Conservation (phyloP, 2,329 filamentous ascomycete genomes). For the Claviceps fusiformis region DNA sequence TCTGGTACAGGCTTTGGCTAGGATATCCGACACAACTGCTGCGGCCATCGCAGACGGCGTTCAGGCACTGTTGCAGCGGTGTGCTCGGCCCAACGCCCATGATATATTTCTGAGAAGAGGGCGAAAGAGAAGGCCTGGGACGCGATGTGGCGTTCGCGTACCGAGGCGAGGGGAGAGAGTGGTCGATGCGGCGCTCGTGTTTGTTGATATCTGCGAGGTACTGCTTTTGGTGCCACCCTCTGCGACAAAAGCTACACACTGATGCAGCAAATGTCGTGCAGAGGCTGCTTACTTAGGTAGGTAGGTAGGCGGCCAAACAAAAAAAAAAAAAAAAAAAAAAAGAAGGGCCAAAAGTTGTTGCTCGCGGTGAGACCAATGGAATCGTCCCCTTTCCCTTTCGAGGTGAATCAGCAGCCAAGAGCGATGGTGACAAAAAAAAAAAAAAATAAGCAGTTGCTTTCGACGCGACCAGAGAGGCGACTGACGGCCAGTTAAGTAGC, state of each 20-base stretch:
- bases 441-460: not conserved
- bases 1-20: conserved; percentile 28
- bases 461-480: not conserved
- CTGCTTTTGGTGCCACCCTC: not conserved
- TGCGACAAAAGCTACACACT: not conserved
- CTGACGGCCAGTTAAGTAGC: not conserved
- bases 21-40: conserved; percentile 33
- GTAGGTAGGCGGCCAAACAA: not conserved
- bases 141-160: not conserved
- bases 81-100: conserved; percentile 32
- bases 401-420: not conserved
- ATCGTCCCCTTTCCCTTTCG: not conserved
- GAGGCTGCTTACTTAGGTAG: not conserved
- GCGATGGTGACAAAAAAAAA: not conserved
- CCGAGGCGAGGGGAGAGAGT: not conserved
- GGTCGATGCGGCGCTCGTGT: not conserved
- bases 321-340: not conserved
- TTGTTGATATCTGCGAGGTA: not conserved
- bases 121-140: not conserved
- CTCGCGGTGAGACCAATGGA: not conserved
- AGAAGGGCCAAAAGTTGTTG: not conserved
- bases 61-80: conserved; percentile 31
- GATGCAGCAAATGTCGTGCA: not conserved
- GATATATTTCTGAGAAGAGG: not conserved
- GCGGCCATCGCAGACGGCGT: conserved; percentile 30